These are phyloP conservation scores for Chytriomyces confervae DNA, from an alignment of 192 early-diverging fungal species.

Conservation along the genomic window DNA sequence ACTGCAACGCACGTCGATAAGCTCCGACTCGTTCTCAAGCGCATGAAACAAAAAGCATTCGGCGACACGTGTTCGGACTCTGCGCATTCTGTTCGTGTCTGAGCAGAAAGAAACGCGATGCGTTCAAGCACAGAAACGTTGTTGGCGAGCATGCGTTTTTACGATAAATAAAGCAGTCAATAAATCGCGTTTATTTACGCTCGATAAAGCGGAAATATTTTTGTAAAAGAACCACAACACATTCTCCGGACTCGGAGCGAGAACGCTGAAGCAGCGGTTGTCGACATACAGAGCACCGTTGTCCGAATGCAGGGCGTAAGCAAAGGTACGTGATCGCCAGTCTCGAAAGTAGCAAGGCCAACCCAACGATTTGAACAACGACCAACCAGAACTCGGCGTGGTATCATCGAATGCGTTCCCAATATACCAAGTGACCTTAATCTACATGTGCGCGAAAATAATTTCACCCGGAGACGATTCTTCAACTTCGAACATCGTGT, in stretches of 20 bases:
- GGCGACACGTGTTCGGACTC: neutral
- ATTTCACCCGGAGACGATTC: slow-evolving; percentile 5
- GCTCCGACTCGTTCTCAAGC: neutral
- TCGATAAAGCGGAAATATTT: neutral
- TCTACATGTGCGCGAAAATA: slow-evolving; percentile 46
- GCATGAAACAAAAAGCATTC: neutral
- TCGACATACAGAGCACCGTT: slow-evolving; percentile 7
- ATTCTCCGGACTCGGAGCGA: slow-evolving; percentile 3
- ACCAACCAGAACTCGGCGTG: slow-evolving; percentile 40
- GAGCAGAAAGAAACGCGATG: too few relatives aligned
- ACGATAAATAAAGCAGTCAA: too few relatives aligned
- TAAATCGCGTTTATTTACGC: too few relatives aligned
- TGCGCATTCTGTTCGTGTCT: too few relatives aligned
- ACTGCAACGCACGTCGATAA: neutral
- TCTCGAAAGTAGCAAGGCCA: neutral
- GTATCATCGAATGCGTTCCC: slow-evolving; percentile 50
- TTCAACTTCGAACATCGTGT: slow-evolving; percentile 3
- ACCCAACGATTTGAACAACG: neutral
- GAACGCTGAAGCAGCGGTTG: slow-evolving; percentile 7
- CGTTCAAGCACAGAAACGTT: too few relatives aligned
- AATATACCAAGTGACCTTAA: slow-evolving; percentile 53
- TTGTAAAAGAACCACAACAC: neutral
- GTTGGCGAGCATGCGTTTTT: too few relatives aligned
- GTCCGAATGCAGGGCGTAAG: slow-evolving; percentile 11
- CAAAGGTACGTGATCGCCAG: neutral